A percentile compares a stretch with the other conserved stretches of the same genome.
Conservation (phyloP, 106 monocot genomes). For the Dendrobium huoshanense region DNA sequence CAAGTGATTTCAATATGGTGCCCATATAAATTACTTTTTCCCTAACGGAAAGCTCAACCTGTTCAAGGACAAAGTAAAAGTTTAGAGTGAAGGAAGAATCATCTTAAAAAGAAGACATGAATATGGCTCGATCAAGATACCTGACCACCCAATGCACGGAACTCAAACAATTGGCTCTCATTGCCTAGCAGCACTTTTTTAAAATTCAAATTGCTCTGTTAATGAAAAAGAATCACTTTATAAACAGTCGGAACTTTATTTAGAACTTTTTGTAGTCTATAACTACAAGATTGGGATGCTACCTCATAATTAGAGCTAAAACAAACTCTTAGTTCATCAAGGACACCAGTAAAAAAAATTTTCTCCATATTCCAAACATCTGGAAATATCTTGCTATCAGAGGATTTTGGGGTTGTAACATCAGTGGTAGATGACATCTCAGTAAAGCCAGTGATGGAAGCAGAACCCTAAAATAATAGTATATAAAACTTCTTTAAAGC, state of each 20-base stretch:
- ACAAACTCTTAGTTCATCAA: slow-evolving; percentile 79
- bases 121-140: slow-evolving; percentile 24
- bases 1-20: slow-evolving; percentile 76
- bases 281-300: slow-evolving; percentile 2
- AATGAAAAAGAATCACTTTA: slow-evolving; percentile 3
- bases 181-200: slow-evolving; percentile 54
- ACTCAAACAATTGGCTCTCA: slow-evolving; percentile 78
- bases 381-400: slow-evolving; percentile 5
- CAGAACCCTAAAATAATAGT: slow-evolving; percentile 59
- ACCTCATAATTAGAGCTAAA: slow-evolving; percentile 78
- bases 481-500: not conserved
- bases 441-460: slow-evolving; percentile 50
- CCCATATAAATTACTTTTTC: slow-evolving; percentile 71
- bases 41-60: slow-evolving; percentile 91
- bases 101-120: not conserved
- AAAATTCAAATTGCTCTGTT: slow-evolving; percentile 51
- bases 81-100: slow-evolving; percentile 1
- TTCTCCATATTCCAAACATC: slow-evolving; percentile 50
- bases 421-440: slow-evolving; percentile 36
- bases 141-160: slow-evolving; percentile 92
- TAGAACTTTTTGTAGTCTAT: not conserved
- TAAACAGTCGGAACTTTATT: not conserved
- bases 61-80: slow-evolving; percentile 10
- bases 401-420: slow-evolving; percentile 10
- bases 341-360: slow-evolving; percentile 84